A percentile compares a stretch with the other conserved stretches of the same genome.
These are phyloP conservation scores for Lagerstroemia speciosa DNA, from an alignment of 345 rosid species.

Conservation along the genomic window DNA sequence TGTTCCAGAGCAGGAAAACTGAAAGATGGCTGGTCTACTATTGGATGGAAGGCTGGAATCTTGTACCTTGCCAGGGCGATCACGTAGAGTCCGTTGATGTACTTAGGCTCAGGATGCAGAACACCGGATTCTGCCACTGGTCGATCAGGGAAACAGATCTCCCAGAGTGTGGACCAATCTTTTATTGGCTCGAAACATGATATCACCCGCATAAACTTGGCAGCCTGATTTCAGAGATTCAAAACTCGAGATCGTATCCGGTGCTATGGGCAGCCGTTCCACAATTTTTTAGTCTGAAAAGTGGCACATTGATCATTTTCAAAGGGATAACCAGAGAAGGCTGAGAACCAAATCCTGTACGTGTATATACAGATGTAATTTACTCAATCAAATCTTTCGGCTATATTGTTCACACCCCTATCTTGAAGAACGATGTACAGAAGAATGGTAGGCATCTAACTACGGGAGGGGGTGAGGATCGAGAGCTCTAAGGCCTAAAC, in stretches of 20 bases:
- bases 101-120: slow-evolving; percentile 63
- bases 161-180: slow-evolving; percentile 85
- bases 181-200: slow-evolving; percentile 58
- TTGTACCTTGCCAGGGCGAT: slow-evolving; percentile 56
- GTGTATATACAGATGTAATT: no score
- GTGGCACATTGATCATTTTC: no score
- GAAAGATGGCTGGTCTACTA: no score
- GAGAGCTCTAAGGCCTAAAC: neutral
- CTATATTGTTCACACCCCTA: neutral
- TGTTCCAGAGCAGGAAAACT: no score
- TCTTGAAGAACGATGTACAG: neutral
- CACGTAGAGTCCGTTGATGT: slow-evolving; percentile 51
- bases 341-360: no score
- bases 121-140: slow-evolving; percentile 62
- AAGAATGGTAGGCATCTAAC: neutral
- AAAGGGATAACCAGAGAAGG: no score
- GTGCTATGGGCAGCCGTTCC: no score
- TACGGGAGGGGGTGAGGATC: neutral
- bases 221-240: slow-evolving; percentile 24
- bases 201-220: slow-evolving; percentile 38
- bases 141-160: slow-evolving; percentile 76
- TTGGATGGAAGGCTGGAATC: no score
- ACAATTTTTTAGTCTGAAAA: no score
- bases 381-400: neutral
- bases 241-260: no score